A percentile compares a stretch with the other conserved stretches of the same genome.
phyloP scores from a whole-genome alignment of 1,284 basidiomycete genomes.

The Athelia sp. region DNA sequence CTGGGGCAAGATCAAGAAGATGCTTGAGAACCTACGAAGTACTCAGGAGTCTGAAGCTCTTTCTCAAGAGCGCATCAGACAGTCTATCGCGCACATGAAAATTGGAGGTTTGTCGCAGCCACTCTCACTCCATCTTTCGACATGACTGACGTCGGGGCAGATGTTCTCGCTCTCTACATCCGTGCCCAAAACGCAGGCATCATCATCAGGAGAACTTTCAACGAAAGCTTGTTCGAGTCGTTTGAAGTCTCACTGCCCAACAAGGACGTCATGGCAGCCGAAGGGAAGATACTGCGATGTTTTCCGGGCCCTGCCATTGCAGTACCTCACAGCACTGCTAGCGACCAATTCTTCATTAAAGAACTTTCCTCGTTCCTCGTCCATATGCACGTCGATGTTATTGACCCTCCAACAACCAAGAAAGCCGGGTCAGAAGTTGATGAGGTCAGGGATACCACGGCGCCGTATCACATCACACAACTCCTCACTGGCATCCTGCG shows the following conservation, averaged over 20 bases:
- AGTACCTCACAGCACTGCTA: slow-evolving; percentile 12
- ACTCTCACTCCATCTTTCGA: neutral
- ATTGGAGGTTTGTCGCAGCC: neutral
- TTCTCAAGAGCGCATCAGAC: neutral
- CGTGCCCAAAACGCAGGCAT: slow-evolving; percentile 32
- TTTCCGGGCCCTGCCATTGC: slow-evolving; percentile 27
- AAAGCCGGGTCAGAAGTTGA: slow-evolving; percentile 13
- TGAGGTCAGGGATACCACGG: slow-evolving; percentile 21
- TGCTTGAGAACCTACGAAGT: neutral
- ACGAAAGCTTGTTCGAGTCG: slow-evolving; percentile 23
- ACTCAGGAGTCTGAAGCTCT: neutral
- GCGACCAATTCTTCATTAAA: slow-evolving; percentile 12
- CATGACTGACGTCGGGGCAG: neutral
- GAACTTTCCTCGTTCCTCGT: slow-evolving; percentile 24
- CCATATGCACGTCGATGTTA: slow-evolving; percentile 19
- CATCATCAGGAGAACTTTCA: slow-evolving; percentile 20
- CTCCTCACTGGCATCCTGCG: slow-evolving; percentile 28
- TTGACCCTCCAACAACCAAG: slow-evolving; percentile 9
- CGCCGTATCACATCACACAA: slow-evolving; percentile 30
- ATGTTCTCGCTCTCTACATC: slow-evolving; percentile 21
- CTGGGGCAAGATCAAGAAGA: neutral
- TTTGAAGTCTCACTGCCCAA: slow-evolving; percentile 25
- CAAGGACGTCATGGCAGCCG: slow-evolving; percentile 17
- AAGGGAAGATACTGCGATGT: slow-evolving; percentile 29
- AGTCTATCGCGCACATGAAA: neutral